Percentiles rank a stretch among this genome's conserved stretches.
phyloP scores from a whole-genome alignment of 345 rosid genomes.

The Nasturtium officinale region DNA sequence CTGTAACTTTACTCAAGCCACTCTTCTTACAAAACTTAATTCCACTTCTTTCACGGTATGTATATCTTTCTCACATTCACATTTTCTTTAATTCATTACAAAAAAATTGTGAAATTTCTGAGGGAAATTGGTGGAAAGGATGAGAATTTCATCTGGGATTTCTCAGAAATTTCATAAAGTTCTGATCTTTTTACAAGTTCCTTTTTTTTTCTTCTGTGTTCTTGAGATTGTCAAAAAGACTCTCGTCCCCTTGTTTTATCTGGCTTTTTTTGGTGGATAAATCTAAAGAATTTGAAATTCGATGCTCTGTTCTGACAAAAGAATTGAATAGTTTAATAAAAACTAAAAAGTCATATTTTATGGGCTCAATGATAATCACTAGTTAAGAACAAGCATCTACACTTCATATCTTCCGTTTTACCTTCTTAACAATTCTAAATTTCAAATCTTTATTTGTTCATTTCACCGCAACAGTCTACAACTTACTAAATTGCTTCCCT shows the following conservation, averaged over 20 bases:
- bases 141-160: constrained; percentile 17
- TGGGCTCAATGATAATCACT: constrained; percentile 24
- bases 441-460: not conserved
- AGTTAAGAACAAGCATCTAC: constrained; percentile 14
- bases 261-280: constrained; percentile 12
- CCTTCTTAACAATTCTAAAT: not conserved
- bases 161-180: constrained; percentile 26
- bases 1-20: constrained; percentile 80
- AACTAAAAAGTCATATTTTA: constrained; percentile 23
- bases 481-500: not conserved
- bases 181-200: constrained; percentile 11
- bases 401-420: not conserved
- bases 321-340: not conserved
- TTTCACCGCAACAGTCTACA: not conserved
- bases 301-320: constrained; percentile 36
- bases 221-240: constrained; percentile 39
- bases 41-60: constrained; percentile 74
- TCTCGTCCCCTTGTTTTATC: constrained; percentile 16
- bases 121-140: not conserved
- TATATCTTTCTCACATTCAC: constrained; percentile 9
- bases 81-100: constrained; percentile 1
- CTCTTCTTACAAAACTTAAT: constrained; percentile 71
- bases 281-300: constrained; percentile 16
- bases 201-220: constrained; percentile 22
- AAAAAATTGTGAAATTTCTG: too few relatives aligned